Evolutionary conservation across 192 early-diverging fungal species (phyloP).

Genomic region (Gamsiella multidivaricata): DNA sequence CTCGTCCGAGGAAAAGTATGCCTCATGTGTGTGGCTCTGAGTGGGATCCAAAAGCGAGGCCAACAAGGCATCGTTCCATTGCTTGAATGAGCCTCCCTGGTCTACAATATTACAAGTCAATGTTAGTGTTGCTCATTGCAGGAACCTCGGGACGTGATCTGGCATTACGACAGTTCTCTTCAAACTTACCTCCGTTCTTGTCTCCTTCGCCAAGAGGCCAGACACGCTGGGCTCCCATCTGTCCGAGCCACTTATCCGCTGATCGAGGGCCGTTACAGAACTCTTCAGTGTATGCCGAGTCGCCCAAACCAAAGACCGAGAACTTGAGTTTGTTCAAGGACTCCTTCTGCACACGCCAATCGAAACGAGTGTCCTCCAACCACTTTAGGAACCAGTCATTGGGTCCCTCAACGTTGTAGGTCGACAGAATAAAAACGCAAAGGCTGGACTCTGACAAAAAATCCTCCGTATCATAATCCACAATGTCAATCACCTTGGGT

Average conservation of each 20-base stretch:
- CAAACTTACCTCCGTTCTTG: constrained; percentile 65
- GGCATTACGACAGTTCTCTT: constrained; percentile 10
- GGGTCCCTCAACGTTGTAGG: constrained; percentile 75
- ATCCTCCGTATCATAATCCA: constrained; percentile 73
- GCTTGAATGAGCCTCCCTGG: constrained; percentile 48
- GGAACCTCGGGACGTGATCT: not conserved
- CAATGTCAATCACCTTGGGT: constrained; percentile 64
- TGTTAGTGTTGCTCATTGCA: not conserved
- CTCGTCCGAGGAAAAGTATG: constrained; percentile 58
- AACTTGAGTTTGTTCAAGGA: constrained; percentile 65
- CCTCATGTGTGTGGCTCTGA: constrained; percentile 57
- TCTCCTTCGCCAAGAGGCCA: constrained; percentile 70
- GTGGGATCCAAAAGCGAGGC: constrained; percentile 54
- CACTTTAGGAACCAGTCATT: constrained; percentile 76
- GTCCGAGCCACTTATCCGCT: constrained; percentile 69
- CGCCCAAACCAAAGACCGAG: constrained; percentile 79
- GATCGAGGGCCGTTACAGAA: constrained; percentile 65
- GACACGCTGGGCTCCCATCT: constrained; percentile 71
- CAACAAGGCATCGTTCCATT: constrained; percentile 48
- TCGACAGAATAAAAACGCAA: constrained; percentile 72
- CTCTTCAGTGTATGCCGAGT: constrained; percentile 73
- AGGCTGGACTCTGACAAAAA: constrained; percentile 64
- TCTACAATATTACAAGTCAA: too few relatives aligned
- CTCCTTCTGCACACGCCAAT: constrained; percentile 68
- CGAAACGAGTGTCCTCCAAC: constrained; percentile 70